Conservation (phyloP, 2,329 filamentous ascomycete species). For the Fusarium nisikadoi region DNA sequence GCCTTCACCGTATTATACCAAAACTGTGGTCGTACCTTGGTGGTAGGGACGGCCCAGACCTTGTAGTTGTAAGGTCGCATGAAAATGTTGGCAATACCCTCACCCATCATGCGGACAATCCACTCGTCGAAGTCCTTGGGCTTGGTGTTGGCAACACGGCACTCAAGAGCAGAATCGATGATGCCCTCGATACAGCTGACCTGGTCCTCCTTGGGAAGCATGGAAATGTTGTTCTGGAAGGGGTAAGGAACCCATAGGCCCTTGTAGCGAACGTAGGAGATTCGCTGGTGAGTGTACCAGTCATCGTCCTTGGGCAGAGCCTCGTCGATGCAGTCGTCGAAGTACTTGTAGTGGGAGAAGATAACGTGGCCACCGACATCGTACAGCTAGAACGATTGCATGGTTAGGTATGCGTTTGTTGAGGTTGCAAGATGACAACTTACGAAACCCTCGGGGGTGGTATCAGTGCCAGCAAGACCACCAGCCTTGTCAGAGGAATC, state of each 20-base stretch:
- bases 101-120: conserved; percentile 92
- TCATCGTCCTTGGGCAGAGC: conserved; percentile 92
- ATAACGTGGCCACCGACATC: conserved; percentile 98
- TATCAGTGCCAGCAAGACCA: conserved; percentile 94
- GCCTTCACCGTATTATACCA: neutral
- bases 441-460: conserved; percentile 96
- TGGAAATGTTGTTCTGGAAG: conserved; percentile 99
- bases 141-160: conserved; percentile 87
- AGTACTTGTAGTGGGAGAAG: conserved; percentile 99
- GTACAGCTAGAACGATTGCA: conserved; percentile 75
- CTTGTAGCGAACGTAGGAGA: conserved; percentile 99
- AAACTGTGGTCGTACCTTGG: conserved; percentile 72
- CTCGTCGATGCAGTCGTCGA: conserved; percentile 98
- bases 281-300: conserved; percentile 98
- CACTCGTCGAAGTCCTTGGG: conserved; percentile 98
- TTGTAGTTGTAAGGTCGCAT: conserved; percentile 99
- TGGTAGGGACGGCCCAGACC: conserved; percentile 98
- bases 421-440: conserved; percentile 57
- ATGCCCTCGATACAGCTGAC: conserved; percentile 93
- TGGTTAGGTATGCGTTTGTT: conserved; percentile 33
- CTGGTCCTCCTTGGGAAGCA: conserved; percentile 97
- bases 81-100: conserved; percentile 92
- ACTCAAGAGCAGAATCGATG: conserved; percentile 92
- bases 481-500: conserved; percentile 92
- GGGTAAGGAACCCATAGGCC: conserved; percentile 97